Base-by-base conservation (phyloP, 352 stramenopile species). In the Globisporangium carolinianum region DNA sequence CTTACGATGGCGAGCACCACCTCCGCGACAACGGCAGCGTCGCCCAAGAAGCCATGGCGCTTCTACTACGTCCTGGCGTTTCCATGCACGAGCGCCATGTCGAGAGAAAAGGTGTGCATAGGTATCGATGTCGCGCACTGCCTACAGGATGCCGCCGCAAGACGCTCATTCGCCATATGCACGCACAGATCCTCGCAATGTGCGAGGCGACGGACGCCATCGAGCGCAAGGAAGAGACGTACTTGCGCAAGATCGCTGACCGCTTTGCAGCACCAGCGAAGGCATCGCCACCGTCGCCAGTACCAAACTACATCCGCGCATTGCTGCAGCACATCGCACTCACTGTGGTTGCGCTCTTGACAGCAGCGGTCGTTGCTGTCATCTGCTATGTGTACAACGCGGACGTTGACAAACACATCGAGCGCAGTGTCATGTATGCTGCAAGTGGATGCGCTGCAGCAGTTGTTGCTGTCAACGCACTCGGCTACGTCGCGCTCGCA, bases 61-160 rank as follows among this genome's bases (percentile, higher is more conserved):
- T 88, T 70, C 66, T 87, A 81, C 69, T 91, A 76, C 61, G 73
- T 79, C 24, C 69, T 89, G 64, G 63, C 60, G 2, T 82, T 89
- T 41, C 76, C 77, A 17, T 66, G 68, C 24, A 67, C 60, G 58
- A 70, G 67, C 47, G 24, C 53, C 17, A 60, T 79, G 14, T 43
- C 67, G 32, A 55, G 56, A 5, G 76, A 88, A 12, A 83, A 88
- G 65, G 80, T 71, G 57, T 18, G 5, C 15, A 55, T 41, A 10
- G 24, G 3, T 32, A 32, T 32, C 24, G 24, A 32, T 32, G 24
- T 3, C 24, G 24, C 24, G 24, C 3, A 32, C 24, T 32, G 24
- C 24, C 24, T 2, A 32, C 24, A 32, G 24, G 24, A 32, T 32
- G 24, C 24, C 24, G 3, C 24, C 24, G 3, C 24, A 32, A 32